Conservation (phyloP, 2,329 filamentous ascomycete species). For the Penicillium sp. region DNA sequence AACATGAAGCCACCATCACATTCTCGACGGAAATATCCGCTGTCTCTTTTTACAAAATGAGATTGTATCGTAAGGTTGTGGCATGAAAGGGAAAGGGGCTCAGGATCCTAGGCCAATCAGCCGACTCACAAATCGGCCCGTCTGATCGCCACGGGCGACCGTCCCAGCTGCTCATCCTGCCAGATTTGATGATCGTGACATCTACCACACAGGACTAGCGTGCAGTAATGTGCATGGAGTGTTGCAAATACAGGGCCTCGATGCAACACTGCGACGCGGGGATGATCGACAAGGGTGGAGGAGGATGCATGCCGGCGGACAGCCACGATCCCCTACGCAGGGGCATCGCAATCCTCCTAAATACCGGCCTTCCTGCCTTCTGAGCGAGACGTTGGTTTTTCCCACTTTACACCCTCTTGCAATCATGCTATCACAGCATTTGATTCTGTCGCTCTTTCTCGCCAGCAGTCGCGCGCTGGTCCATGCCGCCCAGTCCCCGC, state of each 20-base stretch:
- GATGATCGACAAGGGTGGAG: conserved; percentile 25
- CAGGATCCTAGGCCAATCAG: not conserved
- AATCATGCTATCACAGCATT: conserved; percentile 21
- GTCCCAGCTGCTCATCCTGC: not conserved
- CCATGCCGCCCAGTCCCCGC: conserved; percentile 15
- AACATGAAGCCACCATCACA: not conserved
- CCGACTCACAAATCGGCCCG: conserved; percentile 5
- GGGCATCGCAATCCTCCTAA: conserved; percentile 14
- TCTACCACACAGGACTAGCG: conserved; percentile 1
- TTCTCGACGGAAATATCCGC: not conserved
- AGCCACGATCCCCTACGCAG: conserved; percentile 18
- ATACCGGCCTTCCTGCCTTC: conserved; percentile 14
- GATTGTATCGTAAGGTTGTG: not conserved
- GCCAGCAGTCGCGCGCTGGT: conserved; percentile 21
- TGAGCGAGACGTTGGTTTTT: not conserved
- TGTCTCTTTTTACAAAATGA: not conserved
- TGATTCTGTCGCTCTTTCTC: conserved; percentile 24
- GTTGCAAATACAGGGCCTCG: conserved; percentile 6
- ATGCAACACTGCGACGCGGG: conserved; percentile 26
- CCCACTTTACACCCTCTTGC: conserved; percentile 16
- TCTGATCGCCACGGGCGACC: not conserved
- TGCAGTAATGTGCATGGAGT: not conserved
- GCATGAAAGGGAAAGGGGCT: conserved; percentile 2
- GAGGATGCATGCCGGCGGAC: conserved; percentile 21
- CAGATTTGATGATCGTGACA: not conserved